These are phyloP conservation scores for Pezizomycotina sp. DNA, from an alignment of 2,329 filamentous ascomycete genomes.

Conservation along the genomic window DNA sequence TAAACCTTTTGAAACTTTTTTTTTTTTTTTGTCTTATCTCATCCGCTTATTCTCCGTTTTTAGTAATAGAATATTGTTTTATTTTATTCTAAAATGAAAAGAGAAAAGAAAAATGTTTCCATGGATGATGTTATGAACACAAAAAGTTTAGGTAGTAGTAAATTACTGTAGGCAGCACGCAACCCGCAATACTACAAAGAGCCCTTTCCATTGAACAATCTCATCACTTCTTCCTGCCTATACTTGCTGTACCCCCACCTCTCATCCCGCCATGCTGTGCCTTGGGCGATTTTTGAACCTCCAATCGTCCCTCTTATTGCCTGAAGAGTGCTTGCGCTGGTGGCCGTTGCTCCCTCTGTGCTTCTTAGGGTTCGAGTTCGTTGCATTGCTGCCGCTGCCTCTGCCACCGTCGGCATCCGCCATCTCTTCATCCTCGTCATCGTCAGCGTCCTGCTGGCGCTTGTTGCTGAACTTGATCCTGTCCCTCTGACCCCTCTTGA, in stretches of 20 bases:
- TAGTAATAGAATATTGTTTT: too few species aligned
- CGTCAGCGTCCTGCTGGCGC: constrained; percentile 32
- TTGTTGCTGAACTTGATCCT: constrained; percentile 57
- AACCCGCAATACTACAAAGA: neutral
- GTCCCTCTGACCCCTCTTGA: constrained; percentile 47
- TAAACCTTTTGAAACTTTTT: too few species aligned
- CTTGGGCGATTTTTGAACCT: constrained; percentile 18
- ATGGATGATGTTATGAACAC: too few species aligned
- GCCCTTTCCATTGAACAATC: neutral
- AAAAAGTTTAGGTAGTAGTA: too few species aligned
- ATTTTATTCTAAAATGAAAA: too few species aligned
- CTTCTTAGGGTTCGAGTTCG: constrained; percentile 24
- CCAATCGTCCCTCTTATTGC: constrained; percentile 13
- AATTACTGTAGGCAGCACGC: too few species aligned
- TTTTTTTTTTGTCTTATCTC: too few species aligned
- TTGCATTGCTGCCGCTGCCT: constrained; percentile 27
- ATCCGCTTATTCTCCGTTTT: too few species aligned
- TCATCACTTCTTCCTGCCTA: constrained; percentile 18
- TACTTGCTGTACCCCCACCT: constrained; percentile 18
- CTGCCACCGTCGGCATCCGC: constrained; percentile 32
- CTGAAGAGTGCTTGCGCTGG: constrained; percentile 20
- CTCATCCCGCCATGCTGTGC: constrained; percentile 15
- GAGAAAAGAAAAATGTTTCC: too few species aligned
- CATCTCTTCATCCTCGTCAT: constrained; percentile 31
- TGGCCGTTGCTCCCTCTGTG: constrained; percentile 16